A percentile compares a stretch with the other conserved stretches of the same genome.
Conservation (phyloP, 1,139 yeast species). For the Protomyces arabidopsidicola region DNA sequence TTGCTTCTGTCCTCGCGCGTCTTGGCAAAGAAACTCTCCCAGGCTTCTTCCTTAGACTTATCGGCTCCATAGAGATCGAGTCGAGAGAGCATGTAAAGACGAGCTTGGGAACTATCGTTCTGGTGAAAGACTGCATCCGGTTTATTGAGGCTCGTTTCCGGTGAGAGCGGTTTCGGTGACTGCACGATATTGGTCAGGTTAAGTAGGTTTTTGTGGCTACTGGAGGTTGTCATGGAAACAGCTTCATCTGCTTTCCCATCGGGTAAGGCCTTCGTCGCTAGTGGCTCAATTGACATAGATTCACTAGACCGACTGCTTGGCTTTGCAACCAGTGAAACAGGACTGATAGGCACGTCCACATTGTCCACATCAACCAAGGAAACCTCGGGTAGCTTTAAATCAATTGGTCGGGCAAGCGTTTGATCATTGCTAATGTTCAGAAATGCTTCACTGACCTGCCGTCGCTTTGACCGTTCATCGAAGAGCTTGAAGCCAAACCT, state of each 20-base stretch:
- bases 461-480: constrained; percentile 29
- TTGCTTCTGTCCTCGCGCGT: constrained; percentile 34
- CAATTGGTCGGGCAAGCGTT: not conserved
- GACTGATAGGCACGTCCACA: not conserved
- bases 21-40: constrained; percentile 41
- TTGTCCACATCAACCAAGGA: not conserved
- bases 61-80: constrained; percentile 40
- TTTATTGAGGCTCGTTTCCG: constrained; percentile 13
- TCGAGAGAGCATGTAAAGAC: constrained; percentile 38
- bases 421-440: not conserved
- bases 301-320: not conserved
- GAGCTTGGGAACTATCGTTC: constrained; percentile 19
- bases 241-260: not conserved
- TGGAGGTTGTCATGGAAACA: not conserved
- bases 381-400: not conserved
- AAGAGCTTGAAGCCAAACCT: constrained; percentile 50
- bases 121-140: constrained; percentile 12
- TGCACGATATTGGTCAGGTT: not conserved
- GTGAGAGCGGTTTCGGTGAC: constrained; percentile 9
- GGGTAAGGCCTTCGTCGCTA: not conserved
- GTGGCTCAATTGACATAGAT: not conserved
- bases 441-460: not conserved
- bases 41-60: constrained; percentile 34
- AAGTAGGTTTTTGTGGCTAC: not conserved
- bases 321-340: not conserved